phyloP scores from a whole-genome alignment of 2,329 filamentous ascomycete genomes.

The Alternaria hordeiaustralica region DNA sequence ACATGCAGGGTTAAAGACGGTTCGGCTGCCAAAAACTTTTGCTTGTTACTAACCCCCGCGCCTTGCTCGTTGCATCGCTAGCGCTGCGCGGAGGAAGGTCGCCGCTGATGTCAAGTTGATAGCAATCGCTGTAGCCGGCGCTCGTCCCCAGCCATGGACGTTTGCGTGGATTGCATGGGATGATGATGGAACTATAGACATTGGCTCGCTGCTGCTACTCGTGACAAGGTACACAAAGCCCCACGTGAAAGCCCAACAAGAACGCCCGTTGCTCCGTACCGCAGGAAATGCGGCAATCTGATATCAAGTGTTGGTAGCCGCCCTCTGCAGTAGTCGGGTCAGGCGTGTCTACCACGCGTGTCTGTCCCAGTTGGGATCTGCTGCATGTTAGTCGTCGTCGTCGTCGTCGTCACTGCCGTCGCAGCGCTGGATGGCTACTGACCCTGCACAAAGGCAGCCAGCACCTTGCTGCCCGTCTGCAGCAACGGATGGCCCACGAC shows the following conservation, averaged over 20 bases:
- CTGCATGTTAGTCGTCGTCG: slow-evolving; percentile 18
- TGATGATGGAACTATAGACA: slow-evolving; percentile 7
- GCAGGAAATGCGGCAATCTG: slow-evolving; percentile 18
- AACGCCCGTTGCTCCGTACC: slow-evolving; percentile 36
- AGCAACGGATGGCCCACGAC: slow-evolving; percentile 94
- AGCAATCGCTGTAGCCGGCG: slow-evolving; percentile 15
- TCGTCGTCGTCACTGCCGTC: background rate
- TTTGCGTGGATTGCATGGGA: background rate
- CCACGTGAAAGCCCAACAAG: slow-evolving; percentile 7
- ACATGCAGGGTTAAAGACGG: slow-evolving; percentile 29
- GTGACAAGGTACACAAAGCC: slow-evolving; percentile 1
- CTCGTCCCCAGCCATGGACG: background rate
- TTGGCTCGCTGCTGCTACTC: background rate
- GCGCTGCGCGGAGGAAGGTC: slow-evolving; percentile 20
- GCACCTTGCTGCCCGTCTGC: slow-evolving; percentile 96
- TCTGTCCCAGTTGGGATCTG: slow-evolving; percentile 85
- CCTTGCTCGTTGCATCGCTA: slow-evolving; percentile 33
- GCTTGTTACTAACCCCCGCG: slow-evolving; percentile 22
- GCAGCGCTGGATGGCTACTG: slow-evolving; percentile 21
- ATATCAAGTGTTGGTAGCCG: background rate
- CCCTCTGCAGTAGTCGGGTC: background rate
- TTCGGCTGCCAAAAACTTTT: slow-evolving; percentile 30
- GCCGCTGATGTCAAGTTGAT: slow-evolving; percentile 30
- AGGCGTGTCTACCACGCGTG: slow-evolving; percentile 43
- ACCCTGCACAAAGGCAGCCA: slow-evolving; percentile 98